Evolutionary conservation across 805 yeast species (phyloP).

Genomic region (Kodamaea lidongshanica): DNA sequence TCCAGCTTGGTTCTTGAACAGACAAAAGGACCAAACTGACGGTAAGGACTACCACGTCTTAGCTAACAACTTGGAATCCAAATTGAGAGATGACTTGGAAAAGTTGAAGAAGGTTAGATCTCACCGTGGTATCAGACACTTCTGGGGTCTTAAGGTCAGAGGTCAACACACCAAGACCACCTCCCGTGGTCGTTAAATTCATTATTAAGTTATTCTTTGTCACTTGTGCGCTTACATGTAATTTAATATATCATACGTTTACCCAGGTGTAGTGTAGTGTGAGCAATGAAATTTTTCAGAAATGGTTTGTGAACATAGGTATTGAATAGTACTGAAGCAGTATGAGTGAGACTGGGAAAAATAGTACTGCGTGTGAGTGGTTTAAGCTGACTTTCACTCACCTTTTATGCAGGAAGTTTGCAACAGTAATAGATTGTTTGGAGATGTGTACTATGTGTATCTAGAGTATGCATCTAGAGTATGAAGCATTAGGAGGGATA

Average conservation of each 20-base stretch:
- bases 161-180: constrained; percentile 99
- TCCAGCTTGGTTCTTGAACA: constrained; percentile 99
- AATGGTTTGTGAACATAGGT: no score
- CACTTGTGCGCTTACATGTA: constrained; percentile 10
- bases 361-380: no score
- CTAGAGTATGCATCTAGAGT: no score
- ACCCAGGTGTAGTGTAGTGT: no score
- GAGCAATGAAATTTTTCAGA: no score
- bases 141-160: constrained; percentile 99
- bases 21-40: constrained; percentile 97
- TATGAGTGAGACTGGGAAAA: no score
- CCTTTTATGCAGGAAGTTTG: no score
- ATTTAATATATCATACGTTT: constrained; percentile 10
- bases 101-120: constrained; percentile 99
- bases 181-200: constrained; percentile 71
- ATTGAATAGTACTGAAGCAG: no score
- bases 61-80: constrained; percentile 98
- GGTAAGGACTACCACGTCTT: constrained; percentile 99
- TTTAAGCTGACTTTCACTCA: no score
- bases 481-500: no score
- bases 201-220: constrained; percentile 11
- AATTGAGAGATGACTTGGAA: constrained; percentile 99
- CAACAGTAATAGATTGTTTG: no score
- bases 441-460: no score
- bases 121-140: constrained; percentile 99